Percentiles rank a stretch among this genome's conserved stretches.
Evolutionary conservation across 208 protist genomes (phyloP).

Genomic region (Wallacemonas collosoma): DNA sequence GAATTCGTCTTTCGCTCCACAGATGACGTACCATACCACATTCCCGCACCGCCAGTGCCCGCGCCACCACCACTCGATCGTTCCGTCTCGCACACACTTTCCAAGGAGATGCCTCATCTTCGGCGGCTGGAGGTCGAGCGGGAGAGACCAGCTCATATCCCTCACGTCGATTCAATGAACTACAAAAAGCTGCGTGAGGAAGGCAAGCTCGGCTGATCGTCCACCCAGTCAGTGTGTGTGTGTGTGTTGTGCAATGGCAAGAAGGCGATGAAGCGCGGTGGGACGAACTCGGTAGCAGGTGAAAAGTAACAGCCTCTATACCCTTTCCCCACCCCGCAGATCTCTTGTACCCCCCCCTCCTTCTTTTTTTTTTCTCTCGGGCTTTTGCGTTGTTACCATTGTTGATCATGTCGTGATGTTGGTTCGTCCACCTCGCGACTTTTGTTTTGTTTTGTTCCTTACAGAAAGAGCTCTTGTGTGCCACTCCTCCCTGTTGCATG

Average conservation of each 20-base stretch:
- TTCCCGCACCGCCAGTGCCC: constrained; percentile 46
- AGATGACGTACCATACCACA: constrained; percentile 39
- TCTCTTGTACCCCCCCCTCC: too few species aligned
- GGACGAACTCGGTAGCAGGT: too few species aligned
- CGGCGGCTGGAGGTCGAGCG: constrained; percentile 48
- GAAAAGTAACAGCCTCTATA: too few species aligned
- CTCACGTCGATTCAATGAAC: constrained; percentile 30
- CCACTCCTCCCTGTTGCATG: too few species aligned
- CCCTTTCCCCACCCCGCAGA: too few species aligned
- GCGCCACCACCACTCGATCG: constrained; percentile 56
- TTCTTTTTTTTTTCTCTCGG: too few species aligned
- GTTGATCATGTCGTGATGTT: too few species aligned
- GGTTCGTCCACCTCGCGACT: too few species aligned
- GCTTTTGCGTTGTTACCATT: too few species aligned
- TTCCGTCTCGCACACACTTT: constrained; percentile 47
- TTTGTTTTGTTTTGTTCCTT: too few species aligned
- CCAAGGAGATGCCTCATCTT: constrained; percentile 70
- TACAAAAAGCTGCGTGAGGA: constrained; percentile 14
- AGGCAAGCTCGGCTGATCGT: constrained; percentile 6
- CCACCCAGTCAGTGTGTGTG: not conserved
- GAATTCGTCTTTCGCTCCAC: constrained; percentile 65
- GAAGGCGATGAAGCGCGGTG: too few species aligned
- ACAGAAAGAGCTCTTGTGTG: too few species aligned
- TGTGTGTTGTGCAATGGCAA: not conserved
- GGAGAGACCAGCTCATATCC: constrained; percentile 40